These are phyloP conservation scores for Boeremia exigua DNA, from an alignment of 2,329 filamentous ascomycete species.

Conservation along the genomic window DNA sequence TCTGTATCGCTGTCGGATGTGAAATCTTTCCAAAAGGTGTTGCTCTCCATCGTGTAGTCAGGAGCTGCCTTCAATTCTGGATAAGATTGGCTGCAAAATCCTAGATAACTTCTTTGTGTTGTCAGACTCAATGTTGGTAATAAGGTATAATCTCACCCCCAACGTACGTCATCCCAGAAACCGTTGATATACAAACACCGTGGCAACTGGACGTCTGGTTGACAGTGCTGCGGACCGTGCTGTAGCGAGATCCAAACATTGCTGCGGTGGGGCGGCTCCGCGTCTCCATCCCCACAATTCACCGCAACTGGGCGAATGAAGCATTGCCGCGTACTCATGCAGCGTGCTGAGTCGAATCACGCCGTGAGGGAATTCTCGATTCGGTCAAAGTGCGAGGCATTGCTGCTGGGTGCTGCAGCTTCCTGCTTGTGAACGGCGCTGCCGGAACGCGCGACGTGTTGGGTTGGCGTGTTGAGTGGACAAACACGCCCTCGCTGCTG, in stretches of 20 bases:
- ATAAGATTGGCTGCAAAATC: too few relatives aligned
- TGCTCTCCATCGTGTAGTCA: too few relatives aligned
- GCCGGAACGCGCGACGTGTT: conserved; percentile 31
- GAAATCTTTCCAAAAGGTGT: too few relatives aligned
- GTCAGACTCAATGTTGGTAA: too few relatives aligned
- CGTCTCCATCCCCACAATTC: conserved; percentile 26
- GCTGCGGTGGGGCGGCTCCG: conserved; percentile 7
- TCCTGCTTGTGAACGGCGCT: conserved; percentile 13
- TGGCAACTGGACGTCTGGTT: conserved; percentile 16
- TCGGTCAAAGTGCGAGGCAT: conserved; percentile 11
- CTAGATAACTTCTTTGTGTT: too few relatives aligned
- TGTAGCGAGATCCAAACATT: conserved; percentile 19
- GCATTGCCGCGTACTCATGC: conserved; percentile 42
- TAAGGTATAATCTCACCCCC: too few relatives aligned
- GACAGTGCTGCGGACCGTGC: conserved; percentile 19
- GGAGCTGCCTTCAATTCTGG: too few relatives aligned
- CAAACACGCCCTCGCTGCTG: conserved; percentile 16
- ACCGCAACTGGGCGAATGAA: conserved; percentile 32
- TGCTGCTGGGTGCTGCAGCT: conserved; percentile 14
- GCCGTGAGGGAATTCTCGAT: background rate
- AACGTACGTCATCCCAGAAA: background rate
- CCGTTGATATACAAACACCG: background rate
- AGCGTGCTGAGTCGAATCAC: conserved; percentile 31
- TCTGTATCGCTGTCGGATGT: too few relatives aligned
- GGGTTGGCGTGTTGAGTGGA: conserved; percentile 26